Percentiles rank a stretch among this genome's conserved stretches.
Conservation (phyloP, 495 filamentous ascomycete genomes). For the Rhypophila decipiens region DNA sequence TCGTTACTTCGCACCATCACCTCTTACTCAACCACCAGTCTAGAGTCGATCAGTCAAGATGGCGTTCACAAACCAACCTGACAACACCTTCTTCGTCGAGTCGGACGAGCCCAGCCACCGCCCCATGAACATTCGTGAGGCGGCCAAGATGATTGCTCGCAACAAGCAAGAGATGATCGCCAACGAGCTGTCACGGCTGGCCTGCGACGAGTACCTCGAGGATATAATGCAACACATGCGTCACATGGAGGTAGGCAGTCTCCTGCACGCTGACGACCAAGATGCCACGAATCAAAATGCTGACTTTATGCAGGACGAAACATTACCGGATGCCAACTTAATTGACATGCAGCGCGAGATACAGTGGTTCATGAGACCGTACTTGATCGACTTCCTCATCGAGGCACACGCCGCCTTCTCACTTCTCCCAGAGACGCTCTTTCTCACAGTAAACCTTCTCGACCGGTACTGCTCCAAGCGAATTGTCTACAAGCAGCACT, state of each 20-base stretch:
- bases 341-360: constrained; percentile 99
- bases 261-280: not conserved
- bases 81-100: constrained; percentile 81
- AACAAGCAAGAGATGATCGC: constrained; percentile 78
- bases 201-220: constrained; percentile 83
- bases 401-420: constrained; percentile 95
- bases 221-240: constrained; percentile 91
- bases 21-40: not conserved
- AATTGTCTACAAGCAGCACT: constrained; percentile 99
- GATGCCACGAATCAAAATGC: not conserved
- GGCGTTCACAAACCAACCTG: constrained; percentile 54
- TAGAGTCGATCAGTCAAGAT: constrained; percentile 45
- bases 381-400: constrained; percentile 95
- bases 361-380: constrained; percentile 99
- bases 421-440: constrained; percentile 87
- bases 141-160: constrained; percentile 64
- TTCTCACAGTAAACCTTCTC: constrained; percentile 92
- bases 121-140: constrained; percentile 58
- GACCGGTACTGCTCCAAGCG: constrained; percentile 96
- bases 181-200: constrained; percentile 74
- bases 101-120: constrained; percentile 49
- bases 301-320: constrained; percentile 59
- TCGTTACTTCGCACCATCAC: not conserved
- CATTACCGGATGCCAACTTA: constrained; percentile 88
- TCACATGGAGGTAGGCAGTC: constrained; percentile 79